phyloP scores from a whole-genome alignment of 2,329 filamentous ascomycete species.

The Akanthomyces uredinophilus region DNA sequence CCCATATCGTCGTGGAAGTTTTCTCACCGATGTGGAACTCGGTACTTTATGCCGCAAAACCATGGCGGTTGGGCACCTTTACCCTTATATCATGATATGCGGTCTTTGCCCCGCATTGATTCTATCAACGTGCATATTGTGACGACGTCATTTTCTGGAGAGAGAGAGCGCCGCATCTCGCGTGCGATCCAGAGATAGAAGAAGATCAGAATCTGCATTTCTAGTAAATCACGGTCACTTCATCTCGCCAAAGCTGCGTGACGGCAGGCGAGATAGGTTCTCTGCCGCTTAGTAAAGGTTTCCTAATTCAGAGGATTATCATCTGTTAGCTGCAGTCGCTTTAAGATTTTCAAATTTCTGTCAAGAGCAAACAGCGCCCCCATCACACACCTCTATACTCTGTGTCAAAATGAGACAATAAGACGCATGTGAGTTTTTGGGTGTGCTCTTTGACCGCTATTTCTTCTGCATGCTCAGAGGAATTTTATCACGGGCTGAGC shows the following conservation, averaged over 20 bases:
- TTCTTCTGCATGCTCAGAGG: constrained; percentile 1
- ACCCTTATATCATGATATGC: not conserved
- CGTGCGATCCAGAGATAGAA: not conserved
- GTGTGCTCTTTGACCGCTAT: constrained; percentile 6
- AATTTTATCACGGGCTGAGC: not conserved
- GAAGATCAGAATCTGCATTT: not conserved
- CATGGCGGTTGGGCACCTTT: not conserved
- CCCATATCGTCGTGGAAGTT: not conserved
- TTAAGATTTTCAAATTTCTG: not conserved
- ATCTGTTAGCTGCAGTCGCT: not conserved
- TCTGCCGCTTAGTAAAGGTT: not conserved
- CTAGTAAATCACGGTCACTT: not conserved
- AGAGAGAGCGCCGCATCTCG: not conserved
- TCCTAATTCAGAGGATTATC: not conserved
- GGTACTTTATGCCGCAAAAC: not conserved
- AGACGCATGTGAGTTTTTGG: not conserved
- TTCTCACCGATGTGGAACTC: constrained; percentile 12
- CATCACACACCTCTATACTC: not conserved
- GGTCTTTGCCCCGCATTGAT: not conserved
- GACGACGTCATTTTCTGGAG: constrained; percentile 5
- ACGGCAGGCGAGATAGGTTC: too few species aligned
- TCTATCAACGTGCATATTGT: not conserved
- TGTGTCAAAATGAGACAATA: constrained; percentile 3
- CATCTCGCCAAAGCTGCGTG: not conserved
- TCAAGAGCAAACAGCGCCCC: not conserved